phyloP scores from a whole-genome alignment of 2,329 filamentous ascomycete genomes.

The Beauveria bassiana region DNA sequence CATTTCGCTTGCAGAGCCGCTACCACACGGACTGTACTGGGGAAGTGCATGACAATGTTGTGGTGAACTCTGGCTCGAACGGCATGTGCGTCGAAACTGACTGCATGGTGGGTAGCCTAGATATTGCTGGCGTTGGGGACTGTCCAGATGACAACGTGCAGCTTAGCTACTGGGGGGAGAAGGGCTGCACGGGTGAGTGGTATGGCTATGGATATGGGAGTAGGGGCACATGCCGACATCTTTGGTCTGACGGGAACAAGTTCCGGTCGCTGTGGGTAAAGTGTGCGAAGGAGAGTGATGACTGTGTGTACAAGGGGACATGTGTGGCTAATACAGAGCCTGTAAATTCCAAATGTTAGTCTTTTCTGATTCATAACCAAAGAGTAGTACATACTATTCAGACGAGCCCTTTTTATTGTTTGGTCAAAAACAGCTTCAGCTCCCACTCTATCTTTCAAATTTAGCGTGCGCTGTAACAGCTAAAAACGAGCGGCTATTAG shows the following conservation, averaged over 20 bases:
- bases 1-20: not conserved
- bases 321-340: not conserved
- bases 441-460: too few species aligned
- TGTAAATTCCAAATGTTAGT: constrained; percentile 22
- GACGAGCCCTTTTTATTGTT: not conserved
- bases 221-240: not conserved
- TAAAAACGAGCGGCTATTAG: too few species aligned
- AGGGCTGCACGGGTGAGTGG: not conserved
- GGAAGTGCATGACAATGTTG: not conserved
- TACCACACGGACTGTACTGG: not conserved
- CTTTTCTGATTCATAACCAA: too few species aligned
- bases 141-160: not conserved
- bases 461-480: too few species aligned
- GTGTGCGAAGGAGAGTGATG: not conserved
- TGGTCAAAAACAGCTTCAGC: too few species aligned
- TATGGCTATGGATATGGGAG: not conserved
- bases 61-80: not conserved
- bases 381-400: too few species aligned
- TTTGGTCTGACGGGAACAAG: not conserved
- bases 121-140: not conserved
- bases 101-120: not conserved
- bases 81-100: not conserved
- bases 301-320: constrained; percentile 16
- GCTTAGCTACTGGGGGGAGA: not conserved
- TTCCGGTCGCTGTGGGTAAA: not conserved